A percentile compares a stretch with the other conserved stretches of the same genome.
Evolutionary conservation across 2,329 filamentous ascomycete species (phyloP).

Genomic region (Penicillium occitanis): DNA sequence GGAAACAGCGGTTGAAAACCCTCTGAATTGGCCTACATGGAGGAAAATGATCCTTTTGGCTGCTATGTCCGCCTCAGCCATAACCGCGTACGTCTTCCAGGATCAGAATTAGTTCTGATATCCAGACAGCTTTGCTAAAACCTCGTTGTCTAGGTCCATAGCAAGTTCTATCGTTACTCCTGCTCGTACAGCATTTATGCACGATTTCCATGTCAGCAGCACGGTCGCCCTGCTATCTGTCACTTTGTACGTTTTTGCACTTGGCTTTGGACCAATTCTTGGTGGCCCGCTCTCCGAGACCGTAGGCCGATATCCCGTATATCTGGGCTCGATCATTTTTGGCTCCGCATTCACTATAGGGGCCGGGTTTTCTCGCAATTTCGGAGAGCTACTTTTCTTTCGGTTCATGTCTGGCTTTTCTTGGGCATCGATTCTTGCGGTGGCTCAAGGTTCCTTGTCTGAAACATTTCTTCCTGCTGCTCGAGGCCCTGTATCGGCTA

Average conservation of each 20-base stretch:
- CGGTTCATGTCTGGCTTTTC: conserved; percentile 29
- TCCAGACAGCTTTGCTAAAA: not conserved
- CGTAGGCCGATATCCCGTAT: conserved; percentile 27
- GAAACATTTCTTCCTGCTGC: conserved; percentile 25
- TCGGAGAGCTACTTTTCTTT: conserved; percentile 32
- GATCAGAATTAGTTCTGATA: not conserved
- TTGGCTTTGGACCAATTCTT: conserved; percentile 25
- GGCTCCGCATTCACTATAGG: conserved; percentile 17
- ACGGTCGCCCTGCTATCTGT: conserved; percentile 11
- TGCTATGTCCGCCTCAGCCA: not conserved
- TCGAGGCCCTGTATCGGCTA: conserved; percentile 25
- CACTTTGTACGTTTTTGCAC: conserved; percentile 11
- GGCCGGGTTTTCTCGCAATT: conserved; percentile 6
- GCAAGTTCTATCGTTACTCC: conserved; percentile 15
- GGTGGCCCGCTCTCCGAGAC: conserved; percentile 29
- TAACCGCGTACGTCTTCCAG: not conserved
- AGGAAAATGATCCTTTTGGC: not conserved
- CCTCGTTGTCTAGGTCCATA: not conserved
- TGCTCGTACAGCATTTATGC: conserved; percentile 1
- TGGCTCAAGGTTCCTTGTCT: conserved; percentile 4
- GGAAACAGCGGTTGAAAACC: conserved; percentile 8
- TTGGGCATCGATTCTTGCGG: conserved; percentile 26
- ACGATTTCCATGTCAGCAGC: conserved; percentile 14
- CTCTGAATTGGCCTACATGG: conserved; percentile 11
- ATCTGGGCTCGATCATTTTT: conserved; percentile 22